Evolutionary conservation across 73 alveolate genomes (phyloP).

Genomic region (Effrenium voratum): DNA sequence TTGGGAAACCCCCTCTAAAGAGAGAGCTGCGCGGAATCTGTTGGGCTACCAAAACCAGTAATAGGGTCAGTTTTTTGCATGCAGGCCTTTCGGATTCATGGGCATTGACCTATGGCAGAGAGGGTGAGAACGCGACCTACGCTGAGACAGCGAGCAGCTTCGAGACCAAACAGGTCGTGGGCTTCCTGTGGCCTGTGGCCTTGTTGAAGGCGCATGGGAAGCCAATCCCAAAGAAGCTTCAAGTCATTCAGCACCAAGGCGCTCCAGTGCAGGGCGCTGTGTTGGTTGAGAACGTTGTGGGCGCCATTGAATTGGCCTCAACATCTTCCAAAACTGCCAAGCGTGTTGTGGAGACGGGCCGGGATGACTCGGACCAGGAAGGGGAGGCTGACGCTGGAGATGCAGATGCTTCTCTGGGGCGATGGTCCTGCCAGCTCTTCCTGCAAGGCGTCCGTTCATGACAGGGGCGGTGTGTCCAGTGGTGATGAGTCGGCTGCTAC

Average conservation of each 20-base stretch:
- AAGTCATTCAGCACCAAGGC: neutral
- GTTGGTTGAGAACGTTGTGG: neutral
- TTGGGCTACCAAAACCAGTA: too few relatives aligned
- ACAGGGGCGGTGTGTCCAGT: neutral
- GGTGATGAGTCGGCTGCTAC: neutral
- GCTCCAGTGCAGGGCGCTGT: neutral
- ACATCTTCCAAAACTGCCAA: neutral
- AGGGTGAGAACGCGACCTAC: neutral
- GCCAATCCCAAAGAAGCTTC: neutral
- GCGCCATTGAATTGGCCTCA: neutral
- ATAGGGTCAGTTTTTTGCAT: too few relatives aligned
- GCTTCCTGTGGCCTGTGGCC: slow-evolving; percentile 9
- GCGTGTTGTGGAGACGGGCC: neutral
- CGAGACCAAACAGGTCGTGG: slow-evolving; percentile 10
- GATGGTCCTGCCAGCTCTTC: too few relatives aligned
- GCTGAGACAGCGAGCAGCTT: neutral
- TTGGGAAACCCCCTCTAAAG: too few relatives aligned
- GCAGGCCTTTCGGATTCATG: too few relatives aligned
- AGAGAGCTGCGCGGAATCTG: too few relatives aligned
- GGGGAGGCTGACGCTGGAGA: neutral
- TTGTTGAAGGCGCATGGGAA: neutral
- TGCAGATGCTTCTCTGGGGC: too few relatives aligned
- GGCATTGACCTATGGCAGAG: too few relatives aligned
- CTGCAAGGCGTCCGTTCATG: too few relatives aligned
- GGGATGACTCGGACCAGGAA: neutral